These are phyloP conservation scores for Aphanocladium album DNA, from an alignment of 2,329 filamentous ascomycete genomes.

Conservation along the genomic window DNA sequence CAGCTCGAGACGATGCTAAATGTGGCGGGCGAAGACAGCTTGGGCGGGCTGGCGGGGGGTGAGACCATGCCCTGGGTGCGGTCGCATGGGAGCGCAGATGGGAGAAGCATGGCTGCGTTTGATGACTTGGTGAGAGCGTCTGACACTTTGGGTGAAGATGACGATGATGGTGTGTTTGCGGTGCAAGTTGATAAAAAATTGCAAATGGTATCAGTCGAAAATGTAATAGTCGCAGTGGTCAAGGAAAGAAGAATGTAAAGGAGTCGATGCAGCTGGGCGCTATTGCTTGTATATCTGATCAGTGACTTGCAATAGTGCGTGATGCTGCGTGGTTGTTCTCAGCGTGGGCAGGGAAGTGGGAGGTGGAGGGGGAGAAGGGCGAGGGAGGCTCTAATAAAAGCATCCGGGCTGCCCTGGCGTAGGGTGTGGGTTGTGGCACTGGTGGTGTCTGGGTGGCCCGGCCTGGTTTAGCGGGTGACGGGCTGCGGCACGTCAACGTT, in stretches of 20 bases:
- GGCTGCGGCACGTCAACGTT: too few relatives aligned
- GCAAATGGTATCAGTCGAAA: not conserved
- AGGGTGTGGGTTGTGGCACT: too few relatives aligned
- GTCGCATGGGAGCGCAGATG: constrained; percentile 55
- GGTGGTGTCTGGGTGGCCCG: too few relatives aligned
- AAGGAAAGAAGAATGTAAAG: not conserved
- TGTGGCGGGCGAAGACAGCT: constrained; percentile 40
- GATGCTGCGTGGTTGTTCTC: not conserved
- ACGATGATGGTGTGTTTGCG: not conserved
- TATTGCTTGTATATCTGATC: constrained; percentile 9
- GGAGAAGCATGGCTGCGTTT: constrained; percentile 49
- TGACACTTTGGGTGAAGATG: not conserved
- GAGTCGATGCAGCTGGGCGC: not conserved
- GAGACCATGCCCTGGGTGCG: constrained; percentile 52
- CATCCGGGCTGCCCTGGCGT: not conserved
- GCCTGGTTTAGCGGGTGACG: too few relatives aligned
- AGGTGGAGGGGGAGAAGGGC: not conserved
- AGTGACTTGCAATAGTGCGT: not conserved
- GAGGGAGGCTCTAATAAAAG: constrained; percentile 8
- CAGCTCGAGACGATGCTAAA: constrained; percentile 55
- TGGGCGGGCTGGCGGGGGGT: constrained; percentile 53
- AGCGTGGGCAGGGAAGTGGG: not conserved
- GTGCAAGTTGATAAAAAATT: not conserved
- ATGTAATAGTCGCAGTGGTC: not conserved
- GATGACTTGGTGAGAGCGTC: too few relatives aligned